A percentile compares a stretch with the other conserved stretches of the same genome.
These are phyloP conservation scores for Carallia pectinifolia DNA, from an alignment of 345 rosid genomes.

Conservation along the genomic window DNA sequence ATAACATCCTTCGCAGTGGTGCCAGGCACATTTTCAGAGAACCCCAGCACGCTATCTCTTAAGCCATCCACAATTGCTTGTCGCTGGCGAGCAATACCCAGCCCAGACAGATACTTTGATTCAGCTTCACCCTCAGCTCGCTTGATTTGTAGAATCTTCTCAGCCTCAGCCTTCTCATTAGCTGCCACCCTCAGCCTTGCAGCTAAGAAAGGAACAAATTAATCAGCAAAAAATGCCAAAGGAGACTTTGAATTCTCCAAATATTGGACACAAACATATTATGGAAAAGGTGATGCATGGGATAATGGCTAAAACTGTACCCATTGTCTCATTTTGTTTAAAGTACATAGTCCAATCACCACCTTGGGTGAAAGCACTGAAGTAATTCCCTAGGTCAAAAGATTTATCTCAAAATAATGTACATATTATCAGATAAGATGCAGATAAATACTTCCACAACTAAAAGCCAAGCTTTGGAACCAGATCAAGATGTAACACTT, in stretches of 20 bases:
- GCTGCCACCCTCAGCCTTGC: constrained; percentile 19
- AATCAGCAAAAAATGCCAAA: background rate
- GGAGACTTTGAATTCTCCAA: background rate
- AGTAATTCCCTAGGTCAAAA: too few relatives aligned
- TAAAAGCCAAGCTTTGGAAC: too few relatives aligned
- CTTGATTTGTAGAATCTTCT: constrained; percentile 22
- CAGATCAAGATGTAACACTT: too few relatives aligned
- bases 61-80: constrained; percentile 17
- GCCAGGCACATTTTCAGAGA: constrained; percentile 14
- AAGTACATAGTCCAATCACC: too few relatives aligned
- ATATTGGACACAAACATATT: too few relatives aligned
- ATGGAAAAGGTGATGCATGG: too few relatives aligned
- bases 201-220: constrained; percentile 5
- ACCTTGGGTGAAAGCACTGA: too few relatives aligned
- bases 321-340: too few relatives aligned
- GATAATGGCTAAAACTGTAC: too few relatives aligned
- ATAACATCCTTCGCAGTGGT: constrained; percentile 14
- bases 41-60: constrained; percentile 10
- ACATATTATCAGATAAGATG: too few relatives aligned
- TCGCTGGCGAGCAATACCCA: constrained; percentile 15
- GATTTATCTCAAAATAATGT: too few relatives aligned
- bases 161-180: constrained; percentile 21
- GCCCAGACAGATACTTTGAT: constrained; percentile 13
- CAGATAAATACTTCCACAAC: too few relatives aligned
- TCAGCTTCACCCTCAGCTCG: constrained; percentile 21